Evolutionary conservation across 179 eudicot species (phyloP).

Genomic region (Nepenthes alata): DNA sequence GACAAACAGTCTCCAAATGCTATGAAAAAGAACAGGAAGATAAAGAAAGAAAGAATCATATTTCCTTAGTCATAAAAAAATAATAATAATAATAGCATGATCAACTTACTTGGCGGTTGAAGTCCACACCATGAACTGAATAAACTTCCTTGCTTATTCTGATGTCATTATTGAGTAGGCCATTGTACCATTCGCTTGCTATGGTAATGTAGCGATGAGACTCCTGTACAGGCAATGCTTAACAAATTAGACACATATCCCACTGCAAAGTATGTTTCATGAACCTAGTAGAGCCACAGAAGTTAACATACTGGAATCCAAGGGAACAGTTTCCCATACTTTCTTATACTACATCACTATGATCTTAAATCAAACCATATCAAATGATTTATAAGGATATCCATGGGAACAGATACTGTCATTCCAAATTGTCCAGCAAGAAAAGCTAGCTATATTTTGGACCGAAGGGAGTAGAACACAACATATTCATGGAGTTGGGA

Average conservation of each 20-base stretch:
- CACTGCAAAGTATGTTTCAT: neutral
- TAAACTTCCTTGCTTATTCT: conserved; percentile 60
- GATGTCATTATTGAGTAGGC: conserved; percentile 56
- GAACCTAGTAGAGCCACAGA: neutral
- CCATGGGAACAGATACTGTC: too few relatives aligned
- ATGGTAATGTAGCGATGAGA: conserved; percentile 21
- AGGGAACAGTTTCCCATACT: too few relatives aligned
- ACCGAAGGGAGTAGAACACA: too few relatives aligned
- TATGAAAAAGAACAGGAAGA: neutral
- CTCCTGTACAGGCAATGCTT: conserved; percentile 29
- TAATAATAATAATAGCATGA: neutral
- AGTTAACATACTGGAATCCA: too few relatives aligned
- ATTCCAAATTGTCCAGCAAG: too few relatives aligned
- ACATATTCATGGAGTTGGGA: too few relatives aligned
- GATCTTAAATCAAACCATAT: too few relatives aligned
- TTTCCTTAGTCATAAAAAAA: neutral
- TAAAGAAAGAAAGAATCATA: neutral
- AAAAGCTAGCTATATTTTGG: too few relatives aligned
- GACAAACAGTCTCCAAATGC: too few relatives aligned
- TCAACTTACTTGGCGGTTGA: conserved; percentile 71
- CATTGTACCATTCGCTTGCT: conserved; percentile 62
- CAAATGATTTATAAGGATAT: too few relatives aligned
- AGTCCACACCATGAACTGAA: conserved; percentile 57
- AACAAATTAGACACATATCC: conserved; percentile 4
- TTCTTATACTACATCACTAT: too few relatives aligned